Conservation (phyloP, 148 eudicot genomes). For the Arctostaphylos glauca region DNA sequence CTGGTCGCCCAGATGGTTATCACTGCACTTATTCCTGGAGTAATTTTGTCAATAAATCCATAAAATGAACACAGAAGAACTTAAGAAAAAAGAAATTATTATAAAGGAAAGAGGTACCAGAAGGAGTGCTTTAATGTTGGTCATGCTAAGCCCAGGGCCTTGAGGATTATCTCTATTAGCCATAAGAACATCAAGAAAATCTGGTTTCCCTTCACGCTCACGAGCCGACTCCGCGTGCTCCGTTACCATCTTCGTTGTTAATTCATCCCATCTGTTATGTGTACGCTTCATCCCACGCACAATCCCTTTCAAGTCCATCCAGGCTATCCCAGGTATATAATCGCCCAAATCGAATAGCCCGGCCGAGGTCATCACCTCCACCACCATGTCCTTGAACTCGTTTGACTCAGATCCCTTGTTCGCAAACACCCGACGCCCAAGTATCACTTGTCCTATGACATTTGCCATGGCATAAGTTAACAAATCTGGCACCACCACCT, state of each 20-base stretch:
- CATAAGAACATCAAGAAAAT: constrained; percentile 20
- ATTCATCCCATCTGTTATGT: constrained; percentile 25
- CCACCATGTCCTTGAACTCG: constrained; percentile 29
- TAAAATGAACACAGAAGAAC: too few relatives aligned
- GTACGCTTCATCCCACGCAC: constrained; percentile 30
- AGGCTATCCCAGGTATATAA: constrained; percentile 24
- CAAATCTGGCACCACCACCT: constrained; percentile 23
- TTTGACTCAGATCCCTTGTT: constrained; percentile 17
- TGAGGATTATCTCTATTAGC: not conserved
- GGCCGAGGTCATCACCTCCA: constrained; percentile 25
- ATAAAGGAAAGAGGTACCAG: not conserved
- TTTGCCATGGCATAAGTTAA: constrained; percentile 25
- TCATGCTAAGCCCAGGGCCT: not conserved
- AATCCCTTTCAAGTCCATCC: constrained; percentile 36
- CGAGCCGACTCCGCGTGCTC: constrained; percentile 19
- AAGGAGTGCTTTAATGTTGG: constrained; percentile 3
- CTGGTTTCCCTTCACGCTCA: constrained; percentile 25
- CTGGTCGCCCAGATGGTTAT: too few relatives aligned
- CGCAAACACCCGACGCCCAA: constrained; percentile 23
- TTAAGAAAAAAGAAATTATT: too few relatives aligned
- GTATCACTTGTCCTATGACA: constrained; percentile 25
- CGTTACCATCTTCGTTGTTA: constrained; percentile 24
- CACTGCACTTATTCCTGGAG: too few relatives aligned
- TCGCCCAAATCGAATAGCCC: constrained; percentile 28
- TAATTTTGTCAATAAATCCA: too few relatives aligned